Evolutionary conservation across 495 filamentous ascomycete species (phyloP).

Genomic region (Neurospora discreta): DNA sequence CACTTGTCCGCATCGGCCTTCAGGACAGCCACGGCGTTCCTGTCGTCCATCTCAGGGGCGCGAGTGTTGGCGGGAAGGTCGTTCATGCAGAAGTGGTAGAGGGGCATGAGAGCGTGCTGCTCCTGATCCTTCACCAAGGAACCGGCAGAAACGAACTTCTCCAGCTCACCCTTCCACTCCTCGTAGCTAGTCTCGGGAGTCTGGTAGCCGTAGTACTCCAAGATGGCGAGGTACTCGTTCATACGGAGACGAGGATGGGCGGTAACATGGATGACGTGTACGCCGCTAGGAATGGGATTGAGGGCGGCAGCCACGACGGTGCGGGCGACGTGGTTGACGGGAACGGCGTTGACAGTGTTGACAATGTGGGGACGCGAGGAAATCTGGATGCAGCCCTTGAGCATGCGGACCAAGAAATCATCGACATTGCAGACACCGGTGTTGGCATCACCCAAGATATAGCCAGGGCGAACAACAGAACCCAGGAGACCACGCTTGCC

Average conservation of each 20-base stretch:
- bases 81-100: slow-evolving; percentile 73
- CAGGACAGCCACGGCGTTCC: slow-evolving; percentile 55
- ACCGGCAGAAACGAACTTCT: slow-evolving; percentile 51
- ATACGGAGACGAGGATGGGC: slow-evolving; percentile 69
- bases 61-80: slow-evolving; percentile 69
- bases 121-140: slow-evolving; percentile 40
- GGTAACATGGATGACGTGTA: slow-evolving; percentile 51
- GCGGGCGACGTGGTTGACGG: slow-evolving; percentile 72
- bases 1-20: slow-evolving; percentile 45
- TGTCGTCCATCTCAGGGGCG: slow-evolving; percentile 71
- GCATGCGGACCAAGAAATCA: slow-evolving; percentile 83
- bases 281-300: slow-evolving; percentile 45
- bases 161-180: slow-evolving; percentile 40
- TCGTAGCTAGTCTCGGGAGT: slow-evolving; percentile 58
- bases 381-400: slow-evolving; percentile 84
- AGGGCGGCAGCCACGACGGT: slow-evolving; percentile 66
- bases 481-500: slow-evolving; percentile 66
- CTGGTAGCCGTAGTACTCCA: slow-evolving; percentile 69
- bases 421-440: slow-evolving; percentile 74
- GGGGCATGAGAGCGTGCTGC: slow-evolving; percentile 69
- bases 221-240: slow-evolving; percentile 60
- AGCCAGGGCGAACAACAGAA: slow-evolving; percentile 74
- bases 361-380: slow-evolving; percentile 57
- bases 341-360: slow-evolving; percentile 88
- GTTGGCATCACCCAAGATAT: slow-evolving; percentile 64